Evolutionary conservation across 441 rosid genomes (phyloP), one percentile per base, ranked within the genome.

Genomic region (Viola pubescens): DNA sequence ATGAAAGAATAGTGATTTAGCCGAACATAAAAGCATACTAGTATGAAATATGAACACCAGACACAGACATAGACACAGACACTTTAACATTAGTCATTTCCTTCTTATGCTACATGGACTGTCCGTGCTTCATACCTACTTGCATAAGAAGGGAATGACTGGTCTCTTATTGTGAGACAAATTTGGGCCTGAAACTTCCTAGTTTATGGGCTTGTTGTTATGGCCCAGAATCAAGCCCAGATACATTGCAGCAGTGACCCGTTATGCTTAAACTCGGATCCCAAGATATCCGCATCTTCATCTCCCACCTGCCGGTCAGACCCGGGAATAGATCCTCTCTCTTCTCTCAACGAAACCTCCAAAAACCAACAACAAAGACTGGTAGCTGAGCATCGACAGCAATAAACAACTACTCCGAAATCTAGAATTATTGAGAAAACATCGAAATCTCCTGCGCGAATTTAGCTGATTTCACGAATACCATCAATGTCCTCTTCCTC

Each of bases 241-340:
- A 54, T 3, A 38, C 9, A 3, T 54, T 26, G 34, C 34, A 2
- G 34, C 34, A 26, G n/a, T 46, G 12, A 46, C 49, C 49, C 49
- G 49, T 12, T 12, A 8, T 9, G 2, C 49, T 12, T 38, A 19
- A 50, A 39, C 1, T 41, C 64, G 60, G 60, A 59, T 47, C 50
- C 61, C 34, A 48, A 19, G 6, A 42, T 5, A 4, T 41, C 43
- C 62, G 6, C 37, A 42, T 55, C 19, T 16, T 16, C 67, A 11
- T 66, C 60, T 11, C n/a, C 19, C 53, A 71, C 61, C 80, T 54
- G 70, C 75, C 59, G 61, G 73, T 76, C 77, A 76, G 72, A 57
- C 44, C 58, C 52, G 9, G 6, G 1, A 46, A 12, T n/a, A 48
- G 14, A n/a, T 50, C 56, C 4, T 37, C 37, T 7, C 5, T 0